Base-by-base conservation (phyloP, 2,329 filamentous ascomycete genomes). In the Fusarium tricinctum region DNA sequence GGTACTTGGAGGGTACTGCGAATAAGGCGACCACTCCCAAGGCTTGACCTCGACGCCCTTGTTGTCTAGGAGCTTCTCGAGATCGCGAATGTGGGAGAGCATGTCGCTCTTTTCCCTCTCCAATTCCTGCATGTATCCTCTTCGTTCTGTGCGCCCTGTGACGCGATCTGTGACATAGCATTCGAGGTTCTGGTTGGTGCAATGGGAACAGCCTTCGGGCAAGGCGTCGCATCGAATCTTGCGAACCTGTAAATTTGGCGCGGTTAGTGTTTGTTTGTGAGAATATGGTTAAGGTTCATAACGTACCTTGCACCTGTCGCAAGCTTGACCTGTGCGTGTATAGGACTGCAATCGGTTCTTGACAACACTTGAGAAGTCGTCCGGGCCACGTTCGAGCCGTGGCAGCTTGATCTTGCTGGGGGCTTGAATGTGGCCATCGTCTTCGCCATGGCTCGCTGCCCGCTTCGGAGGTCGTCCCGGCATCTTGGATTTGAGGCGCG, bases 151-250 rank as follows among this genome's bases (percentile, higher is more conserved):
- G 66, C 91, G 90, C 60, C 93, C 92, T 5, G 92, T 94, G 75
- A 96, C 93, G 72, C 93, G 89, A 78, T 97, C 93, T 59, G 93
- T 97, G 54, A 94, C 94, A 80, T 88, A 90, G 81, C 93, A 97
- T 75, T 92, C 88, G 72, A 91, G 88, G 68, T 88, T 89, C 76
- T 92, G 91, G 78, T 91, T 89, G 72, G 88, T 82, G 81, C 93
- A 97, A 73, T 92, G 91, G 65, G 92, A 92, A 81, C 93, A 97
- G 66, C 92, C 93, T 70, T 92, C 90, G 32, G 91, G 88, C 40
- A 91, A 84, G 54, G 89, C 91, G 81, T 97, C 93, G 83, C 93
- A 97, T 76, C 92, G 89, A 73, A 97, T 97, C 81, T 97, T 97
- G 71, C 93, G 89, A 59, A 93, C 85, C 91, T 93, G 74, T 19